Conservation (phyloP, 176 grass and related monocot species). For the Cenchrus fungigraminus region DNA sequence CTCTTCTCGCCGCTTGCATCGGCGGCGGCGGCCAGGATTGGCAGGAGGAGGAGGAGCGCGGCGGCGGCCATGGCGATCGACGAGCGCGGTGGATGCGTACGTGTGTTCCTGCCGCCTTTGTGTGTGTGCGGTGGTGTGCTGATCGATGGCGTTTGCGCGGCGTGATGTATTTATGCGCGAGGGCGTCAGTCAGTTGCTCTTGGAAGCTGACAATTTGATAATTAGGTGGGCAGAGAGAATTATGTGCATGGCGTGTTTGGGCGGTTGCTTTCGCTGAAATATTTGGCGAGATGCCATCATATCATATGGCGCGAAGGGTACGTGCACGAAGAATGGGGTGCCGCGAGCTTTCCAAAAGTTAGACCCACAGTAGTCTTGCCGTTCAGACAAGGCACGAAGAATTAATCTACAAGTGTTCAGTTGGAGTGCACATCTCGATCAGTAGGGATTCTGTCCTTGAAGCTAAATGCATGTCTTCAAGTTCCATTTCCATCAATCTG, state of each 20-base stretch:
- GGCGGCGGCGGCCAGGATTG: neutral
- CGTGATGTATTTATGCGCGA: neutral
- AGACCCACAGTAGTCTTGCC: neutral
- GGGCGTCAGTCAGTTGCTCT: neutral
- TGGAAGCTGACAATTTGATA: neutral
- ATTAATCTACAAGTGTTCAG: neutral
- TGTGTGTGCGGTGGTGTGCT: neutral
- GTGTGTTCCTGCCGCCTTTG: neutral
- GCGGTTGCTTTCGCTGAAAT: slow-evolving; percentile 16
- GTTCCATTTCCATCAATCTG: no score
- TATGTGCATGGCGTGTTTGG: slow-evolving; percentile 22
- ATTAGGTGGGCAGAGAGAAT: neutral
- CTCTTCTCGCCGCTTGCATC: neutral
- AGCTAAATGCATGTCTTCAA: no score
- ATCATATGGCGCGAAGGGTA: neutral
- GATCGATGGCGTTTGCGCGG: neutral
- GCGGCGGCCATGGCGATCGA: slow-evolving; percentile 8
- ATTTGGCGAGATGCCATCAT: slow-evolving; percentile 28
- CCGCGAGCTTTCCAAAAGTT: neutral
- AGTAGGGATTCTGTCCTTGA: no score
- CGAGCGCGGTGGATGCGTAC: neutral
- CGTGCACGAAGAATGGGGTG: neutral
- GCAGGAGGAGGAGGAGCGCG: neutral
- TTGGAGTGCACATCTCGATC: neutral
- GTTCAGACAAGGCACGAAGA: neutral